phyloP scores from a whole-genome alignment of 2,329 filamentous ascomycete species.

The Biscogniauxia marginata region DNA sequence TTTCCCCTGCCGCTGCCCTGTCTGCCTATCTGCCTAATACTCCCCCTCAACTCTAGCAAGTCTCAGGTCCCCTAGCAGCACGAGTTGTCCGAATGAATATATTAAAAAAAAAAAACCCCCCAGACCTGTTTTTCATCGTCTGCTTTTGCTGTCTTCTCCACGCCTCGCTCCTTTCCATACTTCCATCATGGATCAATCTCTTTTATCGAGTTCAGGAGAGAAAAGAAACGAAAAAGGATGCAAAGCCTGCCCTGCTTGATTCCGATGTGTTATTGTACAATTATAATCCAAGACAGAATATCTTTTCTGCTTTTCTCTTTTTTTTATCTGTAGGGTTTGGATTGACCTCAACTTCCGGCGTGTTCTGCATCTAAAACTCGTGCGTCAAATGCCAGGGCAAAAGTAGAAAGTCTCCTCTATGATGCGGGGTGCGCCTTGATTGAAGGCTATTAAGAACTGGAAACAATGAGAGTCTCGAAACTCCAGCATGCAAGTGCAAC shows the following conservation, averaged over 20 bases:
- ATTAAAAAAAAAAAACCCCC: too few species aligned
- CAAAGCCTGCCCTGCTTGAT: not conserved
- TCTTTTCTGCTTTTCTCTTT: not conserved
- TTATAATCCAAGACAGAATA: not conserved
- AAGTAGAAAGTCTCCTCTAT: conserved; percentile 12
- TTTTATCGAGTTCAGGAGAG: not conserved
- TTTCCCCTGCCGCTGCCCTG: too few species aligned
- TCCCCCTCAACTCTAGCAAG: too few species aligned
- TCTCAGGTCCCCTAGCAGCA: too few species aligned
- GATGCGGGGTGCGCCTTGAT: conserved; percentile 11
- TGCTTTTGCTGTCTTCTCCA: too few species aligned
- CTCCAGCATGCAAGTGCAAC: conserved; percentile 21
- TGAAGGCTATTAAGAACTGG: conserved; percentile 4
- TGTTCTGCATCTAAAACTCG: not conserved
- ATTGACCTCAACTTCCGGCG: not conserved
- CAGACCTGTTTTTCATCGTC: too few species aligned
- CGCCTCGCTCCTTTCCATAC: too few species aligned
- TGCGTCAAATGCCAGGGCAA: not conserved
- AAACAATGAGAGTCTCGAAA: conserved; percentile 6
- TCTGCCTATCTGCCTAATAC: too few species aligned
- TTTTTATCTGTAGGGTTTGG: not conserved
- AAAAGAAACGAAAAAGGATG: not conserved
- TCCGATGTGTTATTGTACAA: not conserved
- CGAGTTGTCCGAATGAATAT: too few species aligned
- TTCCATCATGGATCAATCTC: not conserved